Evolutionary conservation across 306 rosid species (phyloP), one percentile per base, ranked within the genome.

Genomic region (Hippophae tibetana): DNA sequence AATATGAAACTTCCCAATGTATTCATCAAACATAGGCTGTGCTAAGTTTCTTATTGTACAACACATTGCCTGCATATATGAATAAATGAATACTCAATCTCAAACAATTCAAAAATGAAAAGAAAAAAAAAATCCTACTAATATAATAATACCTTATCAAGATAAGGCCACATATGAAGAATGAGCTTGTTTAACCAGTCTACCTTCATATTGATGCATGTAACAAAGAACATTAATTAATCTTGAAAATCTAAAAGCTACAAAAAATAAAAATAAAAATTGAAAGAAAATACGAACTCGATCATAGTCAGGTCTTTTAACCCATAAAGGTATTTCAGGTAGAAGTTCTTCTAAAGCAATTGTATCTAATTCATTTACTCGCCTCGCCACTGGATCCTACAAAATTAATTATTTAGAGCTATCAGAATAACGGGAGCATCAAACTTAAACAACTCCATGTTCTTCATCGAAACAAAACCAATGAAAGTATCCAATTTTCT

Each of bases 321-420:
- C 82, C 96, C 98, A 92, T 13, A 81, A 49, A 49, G 98, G 98
- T 67, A 92, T 92, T 73, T 92, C 95, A 50, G 81, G 83, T 49
- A 77, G 52, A 64, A 92, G 71, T n/a, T 86, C 95, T 70, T 76
- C 83, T 86, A 87, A 58, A 56, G 89, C 71, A 67, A 26, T 57
- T 47, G 89, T 77, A 54, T 93, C 98, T 42, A 87, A 83, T 71
- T 92, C 95, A 72, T 69, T 48, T 11, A 87, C 72, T 13, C 92
- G 95, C 68, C 78, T 82, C 49, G 75, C 66, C 12, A 60, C 77
- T 54, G 84, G 89, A 48, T 81, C 89, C 98, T 92, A 86, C 78
- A 81, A 71, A 45, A 67, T 43, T 9, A 47, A 56, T 48, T 45
- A 67, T 2, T 44, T 69, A 60, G 65, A n/a, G 43, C 73, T 54